Conservation (phyloP, 257 asterid genomes). For the Fraxinus excelsior region DNA sequence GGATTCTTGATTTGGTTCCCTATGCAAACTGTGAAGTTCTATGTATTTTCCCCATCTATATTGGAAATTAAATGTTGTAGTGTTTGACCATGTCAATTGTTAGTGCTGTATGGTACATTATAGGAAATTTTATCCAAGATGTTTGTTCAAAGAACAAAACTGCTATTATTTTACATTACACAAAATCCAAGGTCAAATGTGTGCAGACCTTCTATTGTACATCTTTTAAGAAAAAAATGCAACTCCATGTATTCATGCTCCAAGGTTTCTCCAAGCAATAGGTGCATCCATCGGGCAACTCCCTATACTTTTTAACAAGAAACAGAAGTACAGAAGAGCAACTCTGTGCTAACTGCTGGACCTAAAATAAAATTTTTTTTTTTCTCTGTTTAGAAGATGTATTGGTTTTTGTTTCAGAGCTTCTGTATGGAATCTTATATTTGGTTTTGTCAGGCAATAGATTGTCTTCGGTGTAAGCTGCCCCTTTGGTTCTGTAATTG, state of each 20-base stretch:
- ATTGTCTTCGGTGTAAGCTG: slow-evolving; percentile 43
- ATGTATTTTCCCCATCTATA: slow-evolving; percentile 1
- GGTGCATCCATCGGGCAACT: background rate
- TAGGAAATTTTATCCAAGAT: slow-evolving; percentile 8
- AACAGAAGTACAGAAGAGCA: slow-evolving; percentile 8
- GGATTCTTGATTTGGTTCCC: background rate
- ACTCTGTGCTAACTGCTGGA: slow-evolving; percentile 13
- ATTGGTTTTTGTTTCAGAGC: slow-evolving; percentile 4
- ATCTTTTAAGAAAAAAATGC: background rate
- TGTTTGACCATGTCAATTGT: background rate
- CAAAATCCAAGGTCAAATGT: background rate
- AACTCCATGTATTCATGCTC: background rate
- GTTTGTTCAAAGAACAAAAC: background rate
- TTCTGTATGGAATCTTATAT: background rate
- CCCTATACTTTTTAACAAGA: background rate
- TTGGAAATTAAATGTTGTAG: background rate
- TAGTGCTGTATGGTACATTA: background rate
- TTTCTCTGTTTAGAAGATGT: background rate
- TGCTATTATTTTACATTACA: background rate
- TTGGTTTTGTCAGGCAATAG: slow-evolving; percentile 36
- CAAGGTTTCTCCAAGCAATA: background rate
- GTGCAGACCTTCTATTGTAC: background rate
- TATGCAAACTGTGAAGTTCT: background rate
- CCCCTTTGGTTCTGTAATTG: slow-evolving; percentile 31
- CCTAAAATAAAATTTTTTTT: slow-evolving; percentile 9